Percentiles rank a stretch among this genome's conserved stretches.
Conservation (phyloP, 2,329 filamentous ascomycete genomes). For the Tolypocladium album region DNA sequence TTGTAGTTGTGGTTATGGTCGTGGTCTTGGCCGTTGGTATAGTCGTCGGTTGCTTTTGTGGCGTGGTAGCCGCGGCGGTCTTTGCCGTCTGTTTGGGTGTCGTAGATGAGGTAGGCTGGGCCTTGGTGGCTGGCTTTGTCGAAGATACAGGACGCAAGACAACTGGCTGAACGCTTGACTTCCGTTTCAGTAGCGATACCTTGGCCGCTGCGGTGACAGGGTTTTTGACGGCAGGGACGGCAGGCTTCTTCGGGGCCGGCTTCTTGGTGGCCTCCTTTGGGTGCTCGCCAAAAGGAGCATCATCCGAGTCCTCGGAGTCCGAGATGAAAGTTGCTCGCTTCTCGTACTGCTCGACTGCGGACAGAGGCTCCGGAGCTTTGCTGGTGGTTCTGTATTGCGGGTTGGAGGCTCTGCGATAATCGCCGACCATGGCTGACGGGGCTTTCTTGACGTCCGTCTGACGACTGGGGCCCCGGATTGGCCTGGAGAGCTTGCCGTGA, state of each 20-base stretch:
- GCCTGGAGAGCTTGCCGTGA: conserved; percentile 33
- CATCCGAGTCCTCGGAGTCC: conserved; percentile 24
- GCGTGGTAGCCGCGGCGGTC: not conserved
- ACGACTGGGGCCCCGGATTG: conserved; percentile 14
- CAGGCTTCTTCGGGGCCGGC: not conserved
- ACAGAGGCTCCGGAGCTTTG: conserved; percentile 9
- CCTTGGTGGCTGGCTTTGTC: conserved; percentile 2
- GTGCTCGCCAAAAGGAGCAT: conserved; percentile 17
- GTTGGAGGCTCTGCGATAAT: conserved; percentile 34
- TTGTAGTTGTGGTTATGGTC: not conserved
- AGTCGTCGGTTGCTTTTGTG: conserved; percentile 7
- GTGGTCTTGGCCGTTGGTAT: not conserved
- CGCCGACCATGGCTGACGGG: conserved; percentile 42
- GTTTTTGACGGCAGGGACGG: conserved; percentile 4
- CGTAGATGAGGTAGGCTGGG: not conserved
- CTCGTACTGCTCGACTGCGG: conserved; percentile 19
- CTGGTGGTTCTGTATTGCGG: conserved; percentile 18
- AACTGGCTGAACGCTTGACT: not conserved
- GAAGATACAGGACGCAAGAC: not conserved
- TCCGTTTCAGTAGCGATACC: conserved; percentile 11
- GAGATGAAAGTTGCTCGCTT: conserved; percentile 27
- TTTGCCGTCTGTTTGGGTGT: not conserved
- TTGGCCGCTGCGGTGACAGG: not conserved
- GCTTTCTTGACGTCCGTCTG: conserved; percentile 33
- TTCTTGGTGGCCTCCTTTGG: conserved; percentile 6